Percentiles rank a stretch among this genome's conserved stretches.
Conservation (phyloP, 2,329 filamentous ascomycete species). For the Dactylellina leptospora region DNA sequence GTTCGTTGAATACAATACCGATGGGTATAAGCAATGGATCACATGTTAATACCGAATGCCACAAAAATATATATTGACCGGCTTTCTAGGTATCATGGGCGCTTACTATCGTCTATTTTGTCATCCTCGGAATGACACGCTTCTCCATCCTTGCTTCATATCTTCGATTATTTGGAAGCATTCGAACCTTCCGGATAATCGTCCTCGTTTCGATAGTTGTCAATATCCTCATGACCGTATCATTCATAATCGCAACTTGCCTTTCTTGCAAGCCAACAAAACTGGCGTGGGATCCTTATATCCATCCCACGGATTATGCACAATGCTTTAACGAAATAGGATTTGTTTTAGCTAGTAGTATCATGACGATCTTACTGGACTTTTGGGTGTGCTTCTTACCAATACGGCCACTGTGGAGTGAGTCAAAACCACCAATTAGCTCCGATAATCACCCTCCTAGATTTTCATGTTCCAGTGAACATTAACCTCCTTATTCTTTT, state of each 20-base stretch:
- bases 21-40: too few relatives aligned
- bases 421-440: too few relatives aligned
- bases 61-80: too few relatives aligned
- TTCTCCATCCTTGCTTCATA: conserved; percentile 55
- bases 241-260: conserved; percentile 12
- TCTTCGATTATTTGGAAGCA: conserved; percentile 53
- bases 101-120: conserved; percentile 33
- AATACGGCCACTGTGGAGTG: conserved; percentile 37
- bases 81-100: conserved; percentile 23
- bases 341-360: conserved; percentile 17
- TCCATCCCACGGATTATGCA: conserved; percentile 16
- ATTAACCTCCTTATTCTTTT: neutral
- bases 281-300: conserved; percentile 19
- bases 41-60: too few relatives aligned
- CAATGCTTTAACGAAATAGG: conserved; percentile 26
- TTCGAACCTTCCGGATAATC: conserved; percentile 18
- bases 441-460: too few relatives aligned
- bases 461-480: neutral
- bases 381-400: conserved; percentile 44
- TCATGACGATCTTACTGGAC: conserved; percentile 37
- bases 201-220: conserved; percentile 29
- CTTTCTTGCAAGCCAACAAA: conserved; percentile 17
- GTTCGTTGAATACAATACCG: conserved; percentile 29
- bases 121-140: conserved; percentile 52
- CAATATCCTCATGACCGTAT: conserved; percentile 31